These are phyloP conservation scores for Chlamydomonas sp. DNA, from an alignment of 139 green algal genomes.

Conservation along the genomic window DNA sequence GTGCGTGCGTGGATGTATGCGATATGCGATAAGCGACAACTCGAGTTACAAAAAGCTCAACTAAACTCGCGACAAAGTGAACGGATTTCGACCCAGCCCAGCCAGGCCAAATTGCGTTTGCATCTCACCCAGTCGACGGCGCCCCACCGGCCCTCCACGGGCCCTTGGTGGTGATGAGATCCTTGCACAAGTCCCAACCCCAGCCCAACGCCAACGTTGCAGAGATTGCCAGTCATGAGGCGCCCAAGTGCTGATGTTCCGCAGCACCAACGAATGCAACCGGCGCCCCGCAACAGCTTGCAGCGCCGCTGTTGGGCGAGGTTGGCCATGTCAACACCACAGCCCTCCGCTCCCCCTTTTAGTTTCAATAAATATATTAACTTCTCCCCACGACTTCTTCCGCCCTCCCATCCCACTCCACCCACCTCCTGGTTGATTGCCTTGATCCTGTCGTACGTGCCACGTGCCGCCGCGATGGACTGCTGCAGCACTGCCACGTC, in stretches of 20 bases:
- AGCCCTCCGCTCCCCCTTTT: background rate
- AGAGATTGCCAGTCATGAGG: too few relatives aligned
- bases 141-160: background rate
- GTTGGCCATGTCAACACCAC: background rate
- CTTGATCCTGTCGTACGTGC: conserved; percentile 68
- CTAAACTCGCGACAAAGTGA: too few relatives aligned
- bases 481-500: conserved; percentile 64
- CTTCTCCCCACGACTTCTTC: conserved; percentile 9
- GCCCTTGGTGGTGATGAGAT: background rate
- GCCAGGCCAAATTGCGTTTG: background rate
- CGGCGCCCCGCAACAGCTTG: background rate
- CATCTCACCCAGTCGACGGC: background rate
- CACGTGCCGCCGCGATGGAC: conserved; percentile 48
- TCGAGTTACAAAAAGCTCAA: background rate
- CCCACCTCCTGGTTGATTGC: conserved; percentile 54
- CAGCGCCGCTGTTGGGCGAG: too few relatives aligned
- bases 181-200: background rate
- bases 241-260: background rate
- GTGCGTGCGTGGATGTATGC: background rate
- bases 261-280: background rate
- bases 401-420: conserved; percentile 23
- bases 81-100: background rate
- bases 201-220: too few relatives aligned
- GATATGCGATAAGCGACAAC: background rate
- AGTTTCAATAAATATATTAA: conserved; percentile 24